A percentile compares a stretch with the other conserved stretches of the same genome.
Evolutionary conservation across 2,329 filamentous ascomycete genomes (phyloP).

Genomic region (Sclerotinia spermophila): DNA sequence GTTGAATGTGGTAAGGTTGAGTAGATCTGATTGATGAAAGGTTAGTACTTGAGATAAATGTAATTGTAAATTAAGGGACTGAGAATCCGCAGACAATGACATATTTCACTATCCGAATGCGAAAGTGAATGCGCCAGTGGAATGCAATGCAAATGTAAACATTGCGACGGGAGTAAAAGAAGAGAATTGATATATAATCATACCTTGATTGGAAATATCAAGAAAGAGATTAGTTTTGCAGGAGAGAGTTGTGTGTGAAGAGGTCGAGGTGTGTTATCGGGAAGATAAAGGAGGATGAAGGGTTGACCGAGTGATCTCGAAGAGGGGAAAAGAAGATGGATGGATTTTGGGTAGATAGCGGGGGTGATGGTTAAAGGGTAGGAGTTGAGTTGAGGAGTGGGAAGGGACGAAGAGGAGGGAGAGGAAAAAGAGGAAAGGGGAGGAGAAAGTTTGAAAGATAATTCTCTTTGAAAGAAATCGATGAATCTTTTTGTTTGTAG

Average conservation of each 20-base stretch:
- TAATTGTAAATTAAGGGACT: neutral
- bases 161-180: neutral
- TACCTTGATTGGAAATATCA: constrained; percentile 15
- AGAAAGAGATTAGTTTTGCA: constrained; percentile 3
- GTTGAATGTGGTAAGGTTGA: neutral
- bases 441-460: constrained; percentile 18
- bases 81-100: constrained; percentile 7
- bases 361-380: constrained; percentile 18
- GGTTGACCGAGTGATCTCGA: constrained; percentile 6
- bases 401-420: constrained; percentile 19
- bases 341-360: constrained; percentile 17
- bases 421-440: constrained; percentile 25
- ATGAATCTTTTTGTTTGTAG: constrained; percentile 12
- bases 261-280: constrained; percentile 14
- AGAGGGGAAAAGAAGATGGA: constrained; percentile 11
- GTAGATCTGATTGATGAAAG: constrained; percentile 7
- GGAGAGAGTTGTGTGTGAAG: constrained; percentile 16
- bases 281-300: constrained; percentile 17
- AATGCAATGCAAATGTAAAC: neutral
- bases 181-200: neutral
- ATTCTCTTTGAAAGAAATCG: constrained; percentile 8
- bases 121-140: constrained; percentile 16
- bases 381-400: constrained; percentile 25
- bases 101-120: constrained; percentile 5
- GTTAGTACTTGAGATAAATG: neutral